Base-by-base conservation (phyloP, 2,329 filamentous ascomycete genomes). In the Leptographium lundbergii region DNA sequence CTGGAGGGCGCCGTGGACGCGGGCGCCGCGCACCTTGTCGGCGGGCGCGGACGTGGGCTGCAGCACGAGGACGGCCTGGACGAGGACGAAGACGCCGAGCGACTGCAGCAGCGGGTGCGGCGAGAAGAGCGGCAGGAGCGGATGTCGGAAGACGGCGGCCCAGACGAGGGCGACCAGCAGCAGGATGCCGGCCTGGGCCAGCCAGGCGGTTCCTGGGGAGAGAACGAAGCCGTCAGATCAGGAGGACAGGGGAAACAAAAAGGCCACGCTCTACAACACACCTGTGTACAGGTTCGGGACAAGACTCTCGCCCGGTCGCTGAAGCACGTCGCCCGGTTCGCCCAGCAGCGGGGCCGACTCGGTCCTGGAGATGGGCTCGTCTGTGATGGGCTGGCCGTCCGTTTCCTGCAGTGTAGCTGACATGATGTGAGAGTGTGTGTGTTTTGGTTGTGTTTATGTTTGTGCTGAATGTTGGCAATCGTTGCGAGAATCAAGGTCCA, bases 1-100 rank as follows among this genome's bases (percentile, higher is more conserved):
- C 70, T 91, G 90, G 64, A 96, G 75, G 14, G 75, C 72, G 27
- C 84, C 85, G 72, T 99, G 92, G 54, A 81, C 66, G 60, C 74
- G 73, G 62, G 81, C 78, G 42, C 81, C 82, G 45, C 73, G 67
- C 45, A 73, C 70, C 73, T 96, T 96, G 73, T 96, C 88, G 19
- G 77, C 71, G 2, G 85, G 75, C 0, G 88, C 88, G 66, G 88
- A 81, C 0, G 92, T 96, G 1, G 92, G 94, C 71, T 99, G 94
- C 42, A 97, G 81, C 65, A 94, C 75, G 57, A 97, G 83, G 64
- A 91, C 83, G 59, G 86, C 87, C 76, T 96, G 87, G 22, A 88
- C 80, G 66, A 94, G 77, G 60, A 89, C 77, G 62, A 96, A 77
- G 60, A 95, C 71, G 55, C 84, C 91, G 60, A 87, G 64, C 13